Percentiles rank a stretch among this genome's conserved stretches.
These are phyloP conservation scores for Sinapis alba DNA, from an alignment of 441 rosid genomes.

Conservation along the genomic window DNA sequence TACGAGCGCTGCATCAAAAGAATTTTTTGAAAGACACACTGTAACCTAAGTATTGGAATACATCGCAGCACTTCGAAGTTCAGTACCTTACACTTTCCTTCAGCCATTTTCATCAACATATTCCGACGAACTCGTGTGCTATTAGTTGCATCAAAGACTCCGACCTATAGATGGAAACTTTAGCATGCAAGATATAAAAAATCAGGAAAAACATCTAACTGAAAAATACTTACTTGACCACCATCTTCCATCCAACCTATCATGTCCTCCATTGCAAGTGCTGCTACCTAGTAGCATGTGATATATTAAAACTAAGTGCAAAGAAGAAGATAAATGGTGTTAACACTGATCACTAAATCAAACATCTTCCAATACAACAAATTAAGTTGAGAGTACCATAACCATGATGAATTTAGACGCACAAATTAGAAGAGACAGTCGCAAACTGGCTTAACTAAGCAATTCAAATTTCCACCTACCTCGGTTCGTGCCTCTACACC, in stretches of 20 bases:
- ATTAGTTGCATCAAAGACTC: slow-evolving; percentile 98
- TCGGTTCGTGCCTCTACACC: slow-evolving; percentile 99
- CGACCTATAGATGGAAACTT: slow-evolving; percentile 60
- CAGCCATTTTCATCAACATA: slow-evolving; percentile 99
- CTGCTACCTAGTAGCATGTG: slow-evolving; percentile 97
- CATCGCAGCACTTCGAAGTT: slow-evolving; percentile 1
- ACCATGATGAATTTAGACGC: background rate
- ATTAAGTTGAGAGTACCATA: slow-evolving; percentile 12
- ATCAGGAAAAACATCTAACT: slow-evolving; percentile 16
- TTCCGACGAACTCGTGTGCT: slow-evolving; percentile 85
- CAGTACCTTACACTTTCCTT: slow-evolving; percentile 98
- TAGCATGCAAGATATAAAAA: slow-evolving; percentile 36
- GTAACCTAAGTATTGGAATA: slow-evolving; percentile 15
- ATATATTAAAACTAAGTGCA: slow-evolving; percentile 82
- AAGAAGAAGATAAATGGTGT: slow-evolving; percentile 63
- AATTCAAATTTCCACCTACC: slow-evolving; percentile 48
- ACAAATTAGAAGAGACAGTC: slow-evolving; percentile 3
- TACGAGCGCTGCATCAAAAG: slow-evolving; percentile 9
- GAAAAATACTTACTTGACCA: slow-evolving; percentile 80
- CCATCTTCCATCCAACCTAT: slow-evolving; percentile 99
- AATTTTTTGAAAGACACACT: background rate
- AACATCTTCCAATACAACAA: slow-evolving; percentile 9
- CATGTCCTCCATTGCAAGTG: slow-evolving; percentile 99
- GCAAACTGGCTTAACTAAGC: slow-evolving; percentile 7
- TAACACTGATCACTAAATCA: slow-evolving; percentile 34